Evolutionary conservation across 1,284 basidiomycete genomes (phyloP).

Genomic region (Entoloma clypeatum): DNA sequence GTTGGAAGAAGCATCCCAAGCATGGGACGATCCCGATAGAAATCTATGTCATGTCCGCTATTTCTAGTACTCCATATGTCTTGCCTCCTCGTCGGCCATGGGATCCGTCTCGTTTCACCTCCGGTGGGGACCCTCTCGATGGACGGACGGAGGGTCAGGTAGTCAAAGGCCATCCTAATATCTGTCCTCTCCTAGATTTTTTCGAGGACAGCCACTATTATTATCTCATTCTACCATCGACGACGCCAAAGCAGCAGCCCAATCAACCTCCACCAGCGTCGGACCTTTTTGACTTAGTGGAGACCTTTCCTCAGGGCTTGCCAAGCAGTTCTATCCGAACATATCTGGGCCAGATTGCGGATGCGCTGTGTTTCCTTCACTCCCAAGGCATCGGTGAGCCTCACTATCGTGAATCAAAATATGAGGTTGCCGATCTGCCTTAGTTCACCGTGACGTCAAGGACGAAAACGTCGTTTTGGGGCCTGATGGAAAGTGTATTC

Average conservation of each 20-base stretch:
- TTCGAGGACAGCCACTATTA: slow-evolving; percentile 98
- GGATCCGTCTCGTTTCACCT: slow-evolving; percentile 60
- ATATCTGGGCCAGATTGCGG: slow-evolving; percentile 92
- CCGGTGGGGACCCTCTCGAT: slow-evolving; percentile 23
- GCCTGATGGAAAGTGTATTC: slow-evolving; percentile 71
- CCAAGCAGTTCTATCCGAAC: slow-evolving; percentile 73
- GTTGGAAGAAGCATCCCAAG: slow-evolving; percentile 96
- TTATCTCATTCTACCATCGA: slow-evolving; percentile 80
- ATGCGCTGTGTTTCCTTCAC: slow-evolving; percentile 90
- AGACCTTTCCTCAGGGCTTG: slow-evolving; percentile 84
- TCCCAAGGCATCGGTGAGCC: slow-evolving; percentile 78
- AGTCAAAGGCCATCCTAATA: slow-evolving; percentile 84
- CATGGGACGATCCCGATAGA: slow-evolving; percentile 98
- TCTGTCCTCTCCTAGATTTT: slow-evolving; percentile 93
- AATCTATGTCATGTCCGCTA: slow-evolving; percentile 95
- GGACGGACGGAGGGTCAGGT: slow-evolving; percentile 67
- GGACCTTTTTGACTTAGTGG: slow-evolving; percentile 96
- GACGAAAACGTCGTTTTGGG: slow-evolving; percentile 95
- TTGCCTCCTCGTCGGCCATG: slow-evolving; percentile 73
- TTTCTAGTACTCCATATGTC: slow-evolving; percentile 71
- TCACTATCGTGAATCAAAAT: background rate
- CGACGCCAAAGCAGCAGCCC: slow-evolving; percentile 53
- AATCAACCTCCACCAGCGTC: slow-evolving; percentile 55
- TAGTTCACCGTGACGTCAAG: slow-evolving; percentile 97
- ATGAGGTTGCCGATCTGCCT: slow-evolving; percentile 6